Evolutionary conservation across 805 yeast species (phyloP).

Genomic region (Zygosaccharomyces rouxii): DNA sequence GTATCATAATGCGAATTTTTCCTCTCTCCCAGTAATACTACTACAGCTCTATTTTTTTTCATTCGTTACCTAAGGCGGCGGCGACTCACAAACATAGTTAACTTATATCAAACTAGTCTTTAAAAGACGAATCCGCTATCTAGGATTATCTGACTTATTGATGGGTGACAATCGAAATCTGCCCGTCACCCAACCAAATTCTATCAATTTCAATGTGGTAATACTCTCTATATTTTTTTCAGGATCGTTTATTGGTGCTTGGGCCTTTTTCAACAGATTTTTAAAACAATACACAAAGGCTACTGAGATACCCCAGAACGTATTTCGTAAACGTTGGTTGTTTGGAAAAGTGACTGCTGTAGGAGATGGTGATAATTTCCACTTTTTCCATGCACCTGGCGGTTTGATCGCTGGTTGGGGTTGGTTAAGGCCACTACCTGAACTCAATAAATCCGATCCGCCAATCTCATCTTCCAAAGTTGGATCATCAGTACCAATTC

Average conservation of each 20-base stretch:
- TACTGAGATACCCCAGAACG: conserved; percentile 44
- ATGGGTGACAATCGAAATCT: conserved; percentile 11
- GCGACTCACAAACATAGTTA: too few species aligned
- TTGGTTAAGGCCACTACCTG: conserved; percentile 71
- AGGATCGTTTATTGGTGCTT: conserved; percentile 41
- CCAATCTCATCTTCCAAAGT: conserved; percentile 1
- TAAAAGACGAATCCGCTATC: neutral
- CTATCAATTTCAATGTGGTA: conserved; percentile 14
- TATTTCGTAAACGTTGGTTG: conserved; percentile 43
- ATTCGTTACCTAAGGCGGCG: too few species aligned
- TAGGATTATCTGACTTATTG: neutral
- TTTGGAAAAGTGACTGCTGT: conserved; percentile 81
- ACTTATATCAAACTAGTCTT: too few species aligned
- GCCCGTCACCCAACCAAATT: conserved; percentile 1
- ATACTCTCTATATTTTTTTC: conserved; percentile 35
- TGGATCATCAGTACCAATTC: conserved; percentile 1
- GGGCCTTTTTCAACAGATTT: conserved; percentile 41
- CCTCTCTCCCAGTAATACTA: too few species aligned
- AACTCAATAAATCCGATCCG: conserved; percentile 27
- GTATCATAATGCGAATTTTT: neutral
- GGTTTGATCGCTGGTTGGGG: conserved; percentile 90
- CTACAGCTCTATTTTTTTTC: too few species aligned
- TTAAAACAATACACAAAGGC: conserved; percentile 50
- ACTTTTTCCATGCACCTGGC: conserved; percentile 91
- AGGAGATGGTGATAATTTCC: conserved; percentile 95